Base-by-base conservation (phyloP, 768 basidiomycete genomes). In the Leccinum sublutescens region DNA sequence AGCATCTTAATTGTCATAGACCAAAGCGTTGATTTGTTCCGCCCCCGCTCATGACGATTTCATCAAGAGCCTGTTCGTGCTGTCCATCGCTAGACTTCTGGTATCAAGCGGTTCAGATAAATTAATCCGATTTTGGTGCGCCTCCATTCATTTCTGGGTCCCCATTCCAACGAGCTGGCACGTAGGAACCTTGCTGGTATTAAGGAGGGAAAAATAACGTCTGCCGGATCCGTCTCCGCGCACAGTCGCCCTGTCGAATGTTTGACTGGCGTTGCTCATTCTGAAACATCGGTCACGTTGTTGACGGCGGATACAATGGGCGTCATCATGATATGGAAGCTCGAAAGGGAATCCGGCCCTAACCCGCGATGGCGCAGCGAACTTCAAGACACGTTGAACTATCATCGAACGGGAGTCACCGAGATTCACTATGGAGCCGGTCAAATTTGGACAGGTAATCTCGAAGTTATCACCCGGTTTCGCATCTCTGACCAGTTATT, bases 251-350 rank as follows among this genome's bases (percentile, higher is more conserved):
- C 96, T 4, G 86, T 98, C 8, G 92, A 93, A 71, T 85, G 84
- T 60, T 72, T 97, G 12, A 81, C 84, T 40, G 88, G 82, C n/a
- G 76, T 78, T 58, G 64, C 74, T 14, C 63, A 75, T 40, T 82
- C 84, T 3, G 77, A 76, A n/a, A 70, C 68, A 11, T 74, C 77
- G 19, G 82, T 76, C 0, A 75, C 80, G 27, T 74, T 98, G 5
- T 91, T 88, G 70, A 93, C 93, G 0, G 93, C 84, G 7, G 96
- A 98, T 72, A 95, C 92, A 3, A 91, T 98, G 87, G 97, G 96
- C 2, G 71, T 89, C 9, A 85, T 98, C 69, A 91, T 88, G 60
- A 74, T 85, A 29, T 99, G 95, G 95, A 75, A 82, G 25, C 67
- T 96, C 52, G 74, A 74, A 50, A 73, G 69, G 55, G 82, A 82